Percentiles rank a stretch among this genome's conserved stretches.
Conservation (phyloP, 257 asterid genomes). For the Thymus quinquecostatus region DNA sequence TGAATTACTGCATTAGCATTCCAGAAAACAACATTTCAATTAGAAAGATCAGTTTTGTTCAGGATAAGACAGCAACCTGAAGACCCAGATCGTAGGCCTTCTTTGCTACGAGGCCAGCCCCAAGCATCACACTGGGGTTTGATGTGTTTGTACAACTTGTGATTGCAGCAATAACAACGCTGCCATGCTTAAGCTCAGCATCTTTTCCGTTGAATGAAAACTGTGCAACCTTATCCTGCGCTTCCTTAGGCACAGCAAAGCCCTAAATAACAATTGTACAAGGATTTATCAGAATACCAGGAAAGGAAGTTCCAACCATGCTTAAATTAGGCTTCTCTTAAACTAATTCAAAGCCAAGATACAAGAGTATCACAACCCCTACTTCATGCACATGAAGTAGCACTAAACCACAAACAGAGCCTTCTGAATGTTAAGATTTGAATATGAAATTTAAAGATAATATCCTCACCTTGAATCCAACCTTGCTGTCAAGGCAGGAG, state of each 20-base stretch:
- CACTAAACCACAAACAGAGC: neutral
- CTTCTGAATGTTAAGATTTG: neutral
- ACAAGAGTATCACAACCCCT: slow-evolving; percentile 1
- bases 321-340: neutral
- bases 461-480: slow-evolving; percentile 85
- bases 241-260: slow-evolving; percentile 87
- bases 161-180: slow-evolving; percentile 96
- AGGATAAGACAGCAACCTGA: slow-evolving; percentile 49
- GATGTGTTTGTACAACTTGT: slow-evolving; percentile 98
- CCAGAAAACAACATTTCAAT: slow-evolving; percentile 24
- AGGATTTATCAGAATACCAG: slow-evolving; percentile 21
- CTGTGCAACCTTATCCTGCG: slow-evolving; percentile 74
- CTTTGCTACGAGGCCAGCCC: slow-evolving; percentile 94
- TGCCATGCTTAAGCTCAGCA: slow-evolving; percentile 94
- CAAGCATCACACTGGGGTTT: slow-evolving; percentile 97
- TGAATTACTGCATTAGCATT: slow-evolving; percentile 25
- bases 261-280: slow-evolving; percentile 53
- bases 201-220: slow-evolving; percentile 85
- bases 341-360: slow-evolving; percentile 11
- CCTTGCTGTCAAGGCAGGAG: slow-evolving; percentile 86
- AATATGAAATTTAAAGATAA: slow-evolving; percentile 10
- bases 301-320: neutral
- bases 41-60: slow-evolving; percentile 9
- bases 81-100: slow-evolving; percentile 89
- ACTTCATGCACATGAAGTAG: slow-evolving; percentile 18